These are phyloP conservation scores for Breviolum minutum DNA, from an alignment of 73 alveolate species.

Conservation along the genomic window DNA sequence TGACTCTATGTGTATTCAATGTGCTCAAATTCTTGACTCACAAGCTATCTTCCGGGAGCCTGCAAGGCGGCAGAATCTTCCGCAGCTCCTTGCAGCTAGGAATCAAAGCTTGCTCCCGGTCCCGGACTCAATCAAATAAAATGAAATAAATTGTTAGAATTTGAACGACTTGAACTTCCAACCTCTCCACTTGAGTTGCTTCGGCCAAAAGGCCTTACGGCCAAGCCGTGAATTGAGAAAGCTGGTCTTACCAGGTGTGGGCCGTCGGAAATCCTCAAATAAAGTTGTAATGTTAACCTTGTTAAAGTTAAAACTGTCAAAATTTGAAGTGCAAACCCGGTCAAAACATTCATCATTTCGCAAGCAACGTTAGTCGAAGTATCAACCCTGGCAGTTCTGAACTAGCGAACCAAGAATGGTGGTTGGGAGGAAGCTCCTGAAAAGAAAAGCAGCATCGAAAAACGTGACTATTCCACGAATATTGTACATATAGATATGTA, in stretches of 20 bases:
- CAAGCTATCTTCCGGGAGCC: not conserved
- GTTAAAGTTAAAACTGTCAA: not conserved
- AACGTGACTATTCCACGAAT: too few relatives aligned
- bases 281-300: not conserved
- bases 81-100: not conserved
- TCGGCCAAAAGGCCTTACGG: conserved; percentile 9
- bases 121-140: not conserved
- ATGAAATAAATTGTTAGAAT: not conserved
- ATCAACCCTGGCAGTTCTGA: too few relatives aligned
- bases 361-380: too few relatives aligned
- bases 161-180: not conserved
- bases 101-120: not conserved
- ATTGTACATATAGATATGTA: too few relatives aligned
- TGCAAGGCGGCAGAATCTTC: conserved; percentile 24
- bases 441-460: too few relatives aligned
- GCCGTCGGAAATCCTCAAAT: not conserved
- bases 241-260: not conserved
- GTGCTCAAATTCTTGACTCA: not conserved
- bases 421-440: too few relatives aligned
- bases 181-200: conserved; percentile 15
- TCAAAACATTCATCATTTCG: too few relatives aligned
- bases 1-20: not conserved
- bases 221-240: not conserved
- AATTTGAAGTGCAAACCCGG: too few relatives aligned
- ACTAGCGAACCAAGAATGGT: too few relatives aligned